Percentiles rank a stretch among this genome's conserved stretches.
Evolutionary conservation across 2,329 filamentous ascomycete species (phyloP).

Genomic region (Trichoderma hamatum): DNA sequence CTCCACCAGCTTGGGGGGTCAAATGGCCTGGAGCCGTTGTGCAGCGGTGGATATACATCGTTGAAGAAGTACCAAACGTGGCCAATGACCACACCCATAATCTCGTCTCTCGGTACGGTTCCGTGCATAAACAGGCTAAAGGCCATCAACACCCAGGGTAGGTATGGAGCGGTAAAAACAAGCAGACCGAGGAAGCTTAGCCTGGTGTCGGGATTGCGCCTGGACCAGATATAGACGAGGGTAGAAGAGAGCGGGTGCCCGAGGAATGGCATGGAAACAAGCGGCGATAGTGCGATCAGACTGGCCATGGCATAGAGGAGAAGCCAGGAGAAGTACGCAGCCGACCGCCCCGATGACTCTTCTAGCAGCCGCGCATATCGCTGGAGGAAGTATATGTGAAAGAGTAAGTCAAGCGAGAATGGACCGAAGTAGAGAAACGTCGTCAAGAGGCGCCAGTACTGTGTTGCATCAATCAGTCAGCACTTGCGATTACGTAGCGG

Average conservation of each 20-base stretch:
- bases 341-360: conserved; percentile 87
- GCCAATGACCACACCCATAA: conserved; percentile 91
- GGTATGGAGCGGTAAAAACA: conserved; percentile 89
- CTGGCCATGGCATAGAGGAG: conserved; percentile 81
- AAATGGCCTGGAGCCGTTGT: conserved; percentile 80
- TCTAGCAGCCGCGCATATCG: conserved; percentile 94
- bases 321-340: conserved; percentile 94
- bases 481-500: neutral
- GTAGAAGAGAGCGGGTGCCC: conserved; percentile 92
- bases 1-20: conserved; percentile 92
- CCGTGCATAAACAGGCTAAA: conserved; percentile 93
- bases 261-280: conserved; percentile 90
- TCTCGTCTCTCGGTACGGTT: conserved; percentile 89
- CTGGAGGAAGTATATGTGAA: conserved; percentile 98
- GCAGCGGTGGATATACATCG: conserved; percentile 91
- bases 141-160: conserved; percentile 93
- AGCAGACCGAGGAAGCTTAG: conserved; percentile 87
- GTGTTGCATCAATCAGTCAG: conserved; percentile 27
- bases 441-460: conserved; percentile 97
- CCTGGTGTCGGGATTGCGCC: conserved; percentile 88
- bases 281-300: conserved; percentile 78
- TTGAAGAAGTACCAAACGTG: conserved; percentile 99
- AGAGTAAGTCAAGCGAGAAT: conserved; percentile 88
- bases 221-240: conserved; percentile 96
- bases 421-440: conserved; percentile 98